Base-by-base conservation (phyloP, 768 basidiomycete species). In the Mycena sanguinolenta region DNA sequence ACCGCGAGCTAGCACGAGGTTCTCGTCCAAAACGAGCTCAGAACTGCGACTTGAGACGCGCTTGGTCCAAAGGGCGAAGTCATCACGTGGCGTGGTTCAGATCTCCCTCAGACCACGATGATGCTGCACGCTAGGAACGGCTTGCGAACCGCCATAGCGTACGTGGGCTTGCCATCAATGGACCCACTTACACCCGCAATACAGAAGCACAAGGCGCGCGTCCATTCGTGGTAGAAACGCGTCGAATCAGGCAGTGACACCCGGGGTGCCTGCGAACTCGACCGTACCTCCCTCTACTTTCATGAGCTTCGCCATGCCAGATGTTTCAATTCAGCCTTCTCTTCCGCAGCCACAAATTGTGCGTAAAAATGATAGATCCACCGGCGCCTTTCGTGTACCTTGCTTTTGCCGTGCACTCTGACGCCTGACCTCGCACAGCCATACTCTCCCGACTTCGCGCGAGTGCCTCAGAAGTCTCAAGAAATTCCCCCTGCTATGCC, bases 301-400 rank as follows among this genome's bases (percentile, higher is more conserved):
- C 65, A 75, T 89, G 72, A 84, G 85, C 69, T 78, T 92, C 73
- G 82, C 80, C 58, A 76, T 95, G 50, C 94, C 94, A 25, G 85
- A 91, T 70, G 76, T 87, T 19, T 83, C 86, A 25, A 79, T 80
- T 27, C 84, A 84, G 10, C 78, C 77, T 34, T 82, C 83, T 2
- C 82, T 83, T 59, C 72, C 78, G 6, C 84, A 84, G 25, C 83
- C 88, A 32, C 89, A 91, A 79, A 86, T 92, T 62, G 93, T 95
- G 75, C 67, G 91, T 85, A 34, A 30, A n/a, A 49, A 32, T 16
- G 34, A 16, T 27, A 16, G 9, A 55, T 32, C 30, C 53, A 16
- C 57, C 8, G 49, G 65, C 65, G 65, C 49, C 46, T 64, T 23
- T 64, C 59, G 70, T 2, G 49, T 58, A 91, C 91, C 91, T 13